Base-by-base conservation (phyloP, 2,329 filamentous ascomycete genomes). In the Cytospora mali region DNA sequence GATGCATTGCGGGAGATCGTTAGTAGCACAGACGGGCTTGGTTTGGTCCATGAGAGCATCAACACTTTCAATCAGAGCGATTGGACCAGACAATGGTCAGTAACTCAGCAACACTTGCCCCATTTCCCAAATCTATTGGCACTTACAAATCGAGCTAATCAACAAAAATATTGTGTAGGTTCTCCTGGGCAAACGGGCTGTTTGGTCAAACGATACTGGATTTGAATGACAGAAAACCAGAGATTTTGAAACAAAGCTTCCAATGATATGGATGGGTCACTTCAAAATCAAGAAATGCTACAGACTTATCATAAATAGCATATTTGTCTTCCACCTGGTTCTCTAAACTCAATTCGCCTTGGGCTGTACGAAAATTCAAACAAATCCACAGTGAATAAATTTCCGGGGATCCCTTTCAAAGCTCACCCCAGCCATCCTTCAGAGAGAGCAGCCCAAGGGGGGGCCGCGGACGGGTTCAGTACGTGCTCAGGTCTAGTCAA, bases 161-260 rank as follows among this genome's bases (percentile, higher is more conserved):
- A 33, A 62, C 59, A n/a, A 39, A n/a, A 3, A 1, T 3, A 9
- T 46, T n/a, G 21, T 81, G 79, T 64, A 92, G 90, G 90, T 95
- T 96, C 71, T 89, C 91, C 1, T 95, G 92, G 92, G 91, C 91
- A n/a, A 95, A 95, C 71, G 91, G 89, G 0, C 84, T 96, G 23
- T 94, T 93, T 73, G 90, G 91, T n/a, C 88, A 94, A 77, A 90
- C 91, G 64, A 85, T 96, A 29, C 75, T 95, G 60, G 89, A 93
- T 75, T 72, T 95, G 61, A 86, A 87, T n/a, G 79, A 82, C 65
- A 80, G 90, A 72, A 90, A 89, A 72, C 90, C 90, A 6, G 77
- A 87, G 6, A 66, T 79, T 4, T 64, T 80, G 25, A 68, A 71
- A 54, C 66, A 71, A 61, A 77, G 73, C 49, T 80, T 76, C 61